Evolutionary conservation across 768 basidiomycete genomes (phyloP).

Genomic region (Podaxis sp.): DNA sequence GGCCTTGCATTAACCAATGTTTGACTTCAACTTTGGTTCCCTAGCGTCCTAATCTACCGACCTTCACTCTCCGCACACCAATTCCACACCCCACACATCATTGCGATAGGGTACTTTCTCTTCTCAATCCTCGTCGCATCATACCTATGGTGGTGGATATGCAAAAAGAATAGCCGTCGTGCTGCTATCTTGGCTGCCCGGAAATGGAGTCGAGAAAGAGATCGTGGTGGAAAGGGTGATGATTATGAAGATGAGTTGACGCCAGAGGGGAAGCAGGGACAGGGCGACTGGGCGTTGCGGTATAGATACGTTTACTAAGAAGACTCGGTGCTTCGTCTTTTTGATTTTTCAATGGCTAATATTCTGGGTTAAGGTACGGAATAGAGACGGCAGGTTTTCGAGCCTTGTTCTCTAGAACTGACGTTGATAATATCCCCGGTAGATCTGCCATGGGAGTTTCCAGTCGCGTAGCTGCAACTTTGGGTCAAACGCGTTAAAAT

Average conservation of each 20-base stretch:
- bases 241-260: slow-evolving; percentile 3
- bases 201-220: slow-evolving; percentile 17
- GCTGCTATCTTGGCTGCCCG: slow-evolving; percentile 26
- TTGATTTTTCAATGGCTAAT: not conserved
- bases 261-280: slow-evolving; percentile 25
- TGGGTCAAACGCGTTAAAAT: slow-evolving; percentile 73
- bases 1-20: not conserved
- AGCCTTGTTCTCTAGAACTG: slow-evolving; percentile 28
- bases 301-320: slow-evolving; percentile 40
- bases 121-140: slow-evolving; percentile 43
- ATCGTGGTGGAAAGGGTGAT: not conserved
- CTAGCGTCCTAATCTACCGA: slow-evolving; percentile 52
- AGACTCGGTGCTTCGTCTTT: not conserved
- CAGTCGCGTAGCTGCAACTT: slow-evolving; percentile 67
- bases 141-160: slow-evolving; percentile 48
- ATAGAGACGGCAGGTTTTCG: not conserved
- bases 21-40: not conserved
- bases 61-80: slow-evolving; percentile 43
- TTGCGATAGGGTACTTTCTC: slow-evolving; percentile 55
- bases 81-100: slow-evolving; percentile 55
- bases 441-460: slow-evolving; percentile 74
- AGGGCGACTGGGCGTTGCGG: slow-evolving; percentile 36
- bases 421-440: slow-evolving; percentile 40
- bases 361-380: not conserved
- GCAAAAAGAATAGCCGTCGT: slow-evolving; percentile 47